These are phyloP conservation scores for Tardiomyces digboiensis DNA, from an alignment of 1,139 yeast genomes.

Conservation along the genomic window DNA sequence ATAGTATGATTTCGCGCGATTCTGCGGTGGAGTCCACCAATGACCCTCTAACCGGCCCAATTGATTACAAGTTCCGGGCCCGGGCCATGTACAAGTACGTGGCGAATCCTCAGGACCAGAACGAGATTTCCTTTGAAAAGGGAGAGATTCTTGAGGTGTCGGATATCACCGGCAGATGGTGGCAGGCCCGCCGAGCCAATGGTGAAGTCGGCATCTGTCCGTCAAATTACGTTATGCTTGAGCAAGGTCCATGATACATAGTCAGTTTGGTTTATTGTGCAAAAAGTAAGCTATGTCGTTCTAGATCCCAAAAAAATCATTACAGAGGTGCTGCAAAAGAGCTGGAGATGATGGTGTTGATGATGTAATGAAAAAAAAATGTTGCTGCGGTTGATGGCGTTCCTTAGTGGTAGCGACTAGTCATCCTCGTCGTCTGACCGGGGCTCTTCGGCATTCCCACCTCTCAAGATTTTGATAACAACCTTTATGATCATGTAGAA, in stretches of 20 bases:
- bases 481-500: slow-evolving; percentile 63
- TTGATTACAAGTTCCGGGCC: slow-evolving; percentile 75
- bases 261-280: too few species aligned
- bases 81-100: slow-evolving; percentile 78
- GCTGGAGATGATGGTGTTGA: too few species aligned
- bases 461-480: slow-evolving; percentile 57
- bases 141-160: slow-evolving; percentile 88
- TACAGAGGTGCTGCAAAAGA: too few species aligned
- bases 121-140: slow-evolving; percentile 83
- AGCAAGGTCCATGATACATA: slow-evolving; percentile 14
- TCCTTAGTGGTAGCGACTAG: background rate
- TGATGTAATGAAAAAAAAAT: too few species aligned
- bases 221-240: slow-evolving; percentile 77
- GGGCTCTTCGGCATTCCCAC: slow-evolving; percentile 71
- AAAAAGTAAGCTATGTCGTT: too few species aligned
- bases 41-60: slow-evolving; percentile 17
- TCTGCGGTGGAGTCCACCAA: background rate
- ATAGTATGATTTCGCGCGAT: background rate
- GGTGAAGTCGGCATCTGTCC: slow-evolving; percentile 98
- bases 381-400: background rate
- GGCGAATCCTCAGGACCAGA: slow-evolving; percentile 92
- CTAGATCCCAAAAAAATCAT: too few species aligned
- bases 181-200: slow-evolving; percentile 87
- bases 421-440: slow-evolving; percentile 68
- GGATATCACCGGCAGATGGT: slow-evolving; percentile 96